These are phyloP conservation scores for Sphagnurus paluster DNA, from an alignment of 1,284 basidiomycete species.

Conservation along the genomic window DNA sequence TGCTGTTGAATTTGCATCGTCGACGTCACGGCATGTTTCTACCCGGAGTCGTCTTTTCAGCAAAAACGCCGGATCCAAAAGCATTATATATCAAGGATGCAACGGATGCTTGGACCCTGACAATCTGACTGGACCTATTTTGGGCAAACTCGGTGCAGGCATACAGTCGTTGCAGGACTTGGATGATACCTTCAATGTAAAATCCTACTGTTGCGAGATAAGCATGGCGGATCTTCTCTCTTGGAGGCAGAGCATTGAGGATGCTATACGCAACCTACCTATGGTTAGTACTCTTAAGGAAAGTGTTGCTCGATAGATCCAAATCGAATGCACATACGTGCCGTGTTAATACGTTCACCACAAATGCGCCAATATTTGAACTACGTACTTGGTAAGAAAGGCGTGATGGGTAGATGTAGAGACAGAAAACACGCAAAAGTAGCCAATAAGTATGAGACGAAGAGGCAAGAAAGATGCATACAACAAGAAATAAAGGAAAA, in stretches of 20 bases:
- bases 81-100: neutral
- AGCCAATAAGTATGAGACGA: too few relatives aligned
- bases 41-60: too few relatives aligned
- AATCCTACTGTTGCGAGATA: neutral
- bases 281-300: conserved; percentile 3
- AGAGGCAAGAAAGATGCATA: too few relatives aligned
- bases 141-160: conserved; percentile 6
- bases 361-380: too few relatives aligned
- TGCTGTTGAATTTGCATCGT: conserved; percentile 1
- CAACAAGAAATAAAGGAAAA: too few relatives aligned
- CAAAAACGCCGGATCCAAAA: neutral
- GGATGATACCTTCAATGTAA: conserved; percentile 2
- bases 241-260: conserved; percentile 2
- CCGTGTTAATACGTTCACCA: too few relatives aligned
- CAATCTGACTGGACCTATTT: neutral
- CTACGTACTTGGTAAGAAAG: too few relatives aligned
- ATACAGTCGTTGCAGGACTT: conserved; percentile 1
- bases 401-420: too few relatives aligned
- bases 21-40: too few relatives aligned
- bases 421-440: too few relatives aligned
- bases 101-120: neutral
- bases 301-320: too few relatives aligned
- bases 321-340: too few relatives aligned
- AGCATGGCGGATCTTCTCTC: neutral
- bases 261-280: neutral